These are phyloP conservation scores for Persicaria tinctoria DNA, from an alignment of 148 eudicot species.

Conservation along the genomic window DNA sequence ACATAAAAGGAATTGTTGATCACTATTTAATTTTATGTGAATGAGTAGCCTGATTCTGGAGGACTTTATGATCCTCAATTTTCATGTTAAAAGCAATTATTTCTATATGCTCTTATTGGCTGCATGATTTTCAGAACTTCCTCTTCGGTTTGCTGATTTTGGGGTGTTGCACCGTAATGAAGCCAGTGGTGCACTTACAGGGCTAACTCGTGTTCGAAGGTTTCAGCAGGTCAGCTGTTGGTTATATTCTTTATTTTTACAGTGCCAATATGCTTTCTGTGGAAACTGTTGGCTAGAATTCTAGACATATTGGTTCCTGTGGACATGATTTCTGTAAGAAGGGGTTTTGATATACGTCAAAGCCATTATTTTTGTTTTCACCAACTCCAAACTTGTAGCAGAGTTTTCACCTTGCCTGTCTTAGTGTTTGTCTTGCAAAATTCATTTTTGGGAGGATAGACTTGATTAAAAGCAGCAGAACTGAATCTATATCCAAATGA, in stretches of 20 bases:
- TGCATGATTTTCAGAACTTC: slow-evolving; percentile 62
- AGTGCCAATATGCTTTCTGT: background rate
- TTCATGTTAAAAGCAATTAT: background rate
- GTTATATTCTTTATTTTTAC: background rate
- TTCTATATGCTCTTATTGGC: background rate
- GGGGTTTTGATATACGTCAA: too few relatives aligned
- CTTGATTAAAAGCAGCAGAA: background rate
- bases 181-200: slow-evolving; percentile 99
- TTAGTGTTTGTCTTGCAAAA: background rate
- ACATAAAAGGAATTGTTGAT: background rate
- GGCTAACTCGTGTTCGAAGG: slow-evolving; percentile 97
- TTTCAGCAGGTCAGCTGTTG: slow-evolving; percentile 81
- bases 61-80: background rate
- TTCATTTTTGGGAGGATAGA: background rate
- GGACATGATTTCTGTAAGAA: background rate
- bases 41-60: background rate
- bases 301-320: background rate
- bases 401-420: background rate
- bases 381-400: too few relatives aligned
- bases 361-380: too few relatives aligned
- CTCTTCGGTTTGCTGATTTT: slow-evolving; percentile 94
- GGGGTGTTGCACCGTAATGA: slow-evolving; percentile 97
- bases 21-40: background rate
- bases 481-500: background rate
- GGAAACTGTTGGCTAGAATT: background rate